Evolutionary conservation across 257 asterid genomes (phyloP).

Genomic region (Mitragyna speciosa): DNA sequence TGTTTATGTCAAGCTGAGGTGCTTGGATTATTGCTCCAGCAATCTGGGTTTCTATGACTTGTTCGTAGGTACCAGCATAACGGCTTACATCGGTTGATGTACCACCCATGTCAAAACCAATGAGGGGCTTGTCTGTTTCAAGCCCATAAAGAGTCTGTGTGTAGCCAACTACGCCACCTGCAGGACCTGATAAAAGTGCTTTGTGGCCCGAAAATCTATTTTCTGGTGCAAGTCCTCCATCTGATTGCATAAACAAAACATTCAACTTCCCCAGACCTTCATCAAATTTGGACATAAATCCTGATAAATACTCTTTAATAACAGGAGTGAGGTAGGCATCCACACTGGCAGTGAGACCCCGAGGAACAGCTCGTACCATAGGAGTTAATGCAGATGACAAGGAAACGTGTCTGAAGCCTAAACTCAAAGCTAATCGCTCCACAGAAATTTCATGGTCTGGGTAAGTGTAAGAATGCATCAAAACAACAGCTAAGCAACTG

Average conservation of each 20-base stretch:
- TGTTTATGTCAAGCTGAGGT: conserved; percentile 96
- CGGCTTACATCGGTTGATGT: conserved; percentile 97
- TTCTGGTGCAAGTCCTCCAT: conserved; percentile 97
- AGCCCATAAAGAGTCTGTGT: conserved; percentile 82
- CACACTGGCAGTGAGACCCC: conserved; percentile 95
- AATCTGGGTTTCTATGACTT: conserved; percentile 87
- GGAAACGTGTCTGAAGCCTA: conserved; percentile 93
- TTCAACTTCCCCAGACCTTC: conserved; percentile 69
- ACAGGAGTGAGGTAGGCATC: conserved; percentile 97
- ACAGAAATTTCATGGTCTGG: conserved; percentile 73
- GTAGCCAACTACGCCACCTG: conserved; percentile 98
- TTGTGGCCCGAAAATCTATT: conserved; percentile 95
- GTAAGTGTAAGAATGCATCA: conserved; percentile 90
- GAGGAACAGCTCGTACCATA: conserved; percentile 98
- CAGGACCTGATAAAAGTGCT: conserved; percentile 97
- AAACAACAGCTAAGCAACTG: conserved; percentile 77
- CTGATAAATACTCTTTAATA: conserved; percentile 77
- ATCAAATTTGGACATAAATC: conserved; percentile 90
- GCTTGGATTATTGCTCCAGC: conserved; percentile 95
- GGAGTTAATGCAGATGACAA: conserved; percentile 92
- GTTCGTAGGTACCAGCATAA: conserved; percentile 91
- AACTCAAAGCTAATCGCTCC: conserved; percentile 62
- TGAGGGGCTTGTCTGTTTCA: conserved; percentile 88
- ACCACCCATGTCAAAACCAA: conserved; percentile 99
- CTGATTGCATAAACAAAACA: conserved; percentile 95